These are phyloP conservation scores for Endothia cerciana DNA, from an alignment of 2,329 filamentous ascomycete species.

Conservation along the genomic window DNA sequence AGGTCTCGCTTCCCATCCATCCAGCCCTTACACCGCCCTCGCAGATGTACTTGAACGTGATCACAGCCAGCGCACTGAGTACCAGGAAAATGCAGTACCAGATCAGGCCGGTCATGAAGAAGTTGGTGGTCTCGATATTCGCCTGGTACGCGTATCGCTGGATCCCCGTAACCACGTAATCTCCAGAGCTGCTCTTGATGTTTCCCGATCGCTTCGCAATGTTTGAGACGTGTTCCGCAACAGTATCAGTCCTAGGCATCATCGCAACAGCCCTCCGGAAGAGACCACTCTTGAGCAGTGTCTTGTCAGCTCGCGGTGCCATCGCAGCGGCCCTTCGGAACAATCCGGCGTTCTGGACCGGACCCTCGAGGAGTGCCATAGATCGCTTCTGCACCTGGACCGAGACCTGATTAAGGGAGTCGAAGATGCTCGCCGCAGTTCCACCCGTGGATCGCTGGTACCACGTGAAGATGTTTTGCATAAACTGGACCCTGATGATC, in stretches of 20 bases:
- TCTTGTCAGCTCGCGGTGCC: slow-evolving; percentile 6
- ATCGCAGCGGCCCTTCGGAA: slow-evolving; percentile 12
- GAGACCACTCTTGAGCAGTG: slow-evolving; percentile 48
- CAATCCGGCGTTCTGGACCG: slow-evolving; percentile 37
- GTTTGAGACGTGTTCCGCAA: slow-evolving; percentile 17
- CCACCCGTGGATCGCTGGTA: slow-evolving; percentile 86
- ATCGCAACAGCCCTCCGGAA: slow-evolving; percentile 40
- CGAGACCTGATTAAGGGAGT: slow-evolving; percentile 69
- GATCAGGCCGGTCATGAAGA: slow-evolving; percentile 81
- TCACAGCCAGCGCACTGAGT: slow-evolving; percentile 69
- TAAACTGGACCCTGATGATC: slow-evolving; percentile 77
- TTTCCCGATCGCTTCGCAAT: slow-evolving; percentile 35
- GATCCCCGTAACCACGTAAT: slow-evolving; percentile 70
- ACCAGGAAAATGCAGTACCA: slow-evolving; percentile 82
- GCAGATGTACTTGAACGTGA: slow-evolving; percentile 74
- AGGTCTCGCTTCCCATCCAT: slow-evolving; percentile 79
- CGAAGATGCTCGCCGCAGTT: slow-evolving; percentile 73
- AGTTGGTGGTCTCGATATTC: slow-evolving; percentile 78
- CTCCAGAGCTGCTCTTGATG: slow-evolving; percentile 48
- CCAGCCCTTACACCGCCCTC: slow-evolving; percentile 71
- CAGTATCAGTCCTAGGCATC: slow-evolving; percentile 35
- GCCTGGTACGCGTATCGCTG: slow-evolving; percentile 81
- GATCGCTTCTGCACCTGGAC: slow-evolving; percentile 71
- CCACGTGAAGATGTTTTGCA: slow-evolving; percentile 83
- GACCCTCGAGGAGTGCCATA: slow-evolving; percentile 46